phyloP scores from a whole-genome alignment of 306 rosid genomes.

The Vigna radiata region DNA sequence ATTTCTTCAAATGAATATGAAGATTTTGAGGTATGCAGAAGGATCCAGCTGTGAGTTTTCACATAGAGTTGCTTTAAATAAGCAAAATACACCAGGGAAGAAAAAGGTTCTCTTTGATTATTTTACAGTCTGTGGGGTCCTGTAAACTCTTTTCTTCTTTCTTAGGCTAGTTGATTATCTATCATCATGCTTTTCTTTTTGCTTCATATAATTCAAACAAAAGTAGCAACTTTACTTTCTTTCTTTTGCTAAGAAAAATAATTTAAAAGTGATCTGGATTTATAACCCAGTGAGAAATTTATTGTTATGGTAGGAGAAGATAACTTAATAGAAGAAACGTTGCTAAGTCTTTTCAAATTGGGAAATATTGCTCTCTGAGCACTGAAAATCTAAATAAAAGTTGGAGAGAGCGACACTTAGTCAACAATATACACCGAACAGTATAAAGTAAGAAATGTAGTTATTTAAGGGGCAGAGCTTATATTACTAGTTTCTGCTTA shows the following conservation, averaged over 20 bases:
- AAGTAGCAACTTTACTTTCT: constrained; percentile 11
- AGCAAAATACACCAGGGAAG: not conserved
- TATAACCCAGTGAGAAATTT: not conserved
- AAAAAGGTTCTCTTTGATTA: constrained; percentile 25
- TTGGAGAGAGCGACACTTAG: constrained; percentile 19
- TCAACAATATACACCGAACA: not conserved
- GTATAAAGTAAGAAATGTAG: not conserved
- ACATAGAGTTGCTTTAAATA: constrained; percentile 47
- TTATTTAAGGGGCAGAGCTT: not conserved
- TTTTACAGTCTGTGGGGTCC: constrained; percentile 30
- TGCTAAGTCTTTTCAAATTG: not conserved
- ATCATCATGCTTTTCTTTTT: constrained; percentile 33
- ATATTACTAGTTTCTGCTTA: not conserved
- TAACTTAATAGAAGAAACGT: not conserved
- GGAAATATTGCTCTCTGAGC: not conserved
- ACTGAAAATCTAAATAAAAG: not conserved
- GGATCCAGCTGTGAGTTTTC: constrained; percentile 38
- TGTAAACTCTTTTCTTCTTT: not conserved
- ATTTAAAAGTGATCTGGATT: not conserved
- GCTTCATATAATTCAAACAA: constrained; percentile 13
- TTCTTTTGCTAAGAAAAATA: not conserved
- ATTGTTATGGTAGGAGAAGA: not conserved
- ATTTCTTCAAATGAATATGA: constrained; percentile 11
- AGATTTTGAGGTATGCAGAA: not conserved
- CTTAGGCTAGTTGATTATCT: constrained; percentile 24